Evolutionary conservation across 176 grass and related monocot genomes (phyloP).

Genomic region (Pontederia crassipes): DNA sequence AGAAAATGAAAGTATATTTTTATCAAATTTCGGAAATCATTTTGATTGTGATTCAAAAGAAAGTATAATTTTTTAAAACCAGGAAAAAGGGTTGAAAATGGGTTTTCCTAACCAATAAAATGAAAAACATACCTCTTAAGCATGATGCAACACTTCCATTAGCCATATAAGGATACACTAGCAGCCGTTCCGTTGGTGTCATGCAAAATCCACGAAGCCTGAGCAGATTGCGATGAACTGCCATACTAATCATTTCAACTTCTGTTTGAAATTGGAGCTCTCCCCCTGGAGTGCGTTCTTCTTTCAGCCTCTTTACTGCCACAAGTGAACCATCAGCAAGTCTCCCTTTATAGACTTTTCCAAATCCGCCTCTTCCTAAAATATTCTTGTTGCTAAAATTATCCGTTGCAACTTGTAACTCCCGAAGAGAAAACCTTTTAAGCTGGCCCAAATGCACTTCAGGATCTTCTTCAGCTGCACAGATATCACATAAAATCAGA

Average conservation of each 20-base stretch:
- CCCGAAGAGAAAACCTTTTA: slow-evolving; percentile 68
- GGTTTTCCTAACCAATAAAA: background rate
- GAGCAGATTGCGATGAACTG: slow-evolving; percentile 3
- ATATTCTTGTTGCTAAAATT: slow-evolving; percentile 72
- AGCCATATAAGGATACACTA: slow-evolving; percentile 11
- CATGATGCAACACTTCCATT: slow-evolving; percentile 16
- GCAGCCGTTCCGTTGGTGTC: slow-evolving; percentile 12
- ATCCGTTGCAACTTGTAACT: slow-evolving; percentile 85
- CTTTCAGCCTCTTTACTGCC: slow-evolving; percentile 12
- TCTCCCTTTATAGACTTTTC: slow-evolving; percentile 37
- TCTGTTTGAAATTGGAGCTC: slow-evolving; percentile 11
- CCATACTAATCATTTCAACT: slow-evolving; percentile 13
- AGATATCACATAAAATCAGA: background rate
- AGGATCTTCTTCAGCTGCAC: slow-evolving; percentile 82
- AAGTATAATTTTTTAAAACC: too few species aligned
- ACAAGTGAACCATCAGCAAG: slow-evolving; percentile 12
- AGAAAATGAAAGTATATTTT: too few species aligned
- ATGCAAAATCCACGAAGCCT: slow-evolving; percentile 15
- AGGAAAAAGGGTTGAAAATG: too few species aligned
- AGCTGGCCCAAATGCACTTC: slow-evolving; percentile 91
- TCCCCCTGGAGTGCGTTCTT: slow-evolving; percentile 7
- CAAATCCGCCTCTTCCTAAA: slow-evolving; percentile 82
- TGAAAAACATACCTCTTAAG: slow-evolving; percentile 1
- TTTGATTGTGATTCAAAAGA: too few species aligned
- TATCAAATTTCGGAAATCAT: too few species aligned